Percentiles rank a stretch among this genome's conserved stretches.
Conservation (phyloP, 2,329 filamentous ascomycete genomes). For the Trichoderma simmonsii region DNA sequence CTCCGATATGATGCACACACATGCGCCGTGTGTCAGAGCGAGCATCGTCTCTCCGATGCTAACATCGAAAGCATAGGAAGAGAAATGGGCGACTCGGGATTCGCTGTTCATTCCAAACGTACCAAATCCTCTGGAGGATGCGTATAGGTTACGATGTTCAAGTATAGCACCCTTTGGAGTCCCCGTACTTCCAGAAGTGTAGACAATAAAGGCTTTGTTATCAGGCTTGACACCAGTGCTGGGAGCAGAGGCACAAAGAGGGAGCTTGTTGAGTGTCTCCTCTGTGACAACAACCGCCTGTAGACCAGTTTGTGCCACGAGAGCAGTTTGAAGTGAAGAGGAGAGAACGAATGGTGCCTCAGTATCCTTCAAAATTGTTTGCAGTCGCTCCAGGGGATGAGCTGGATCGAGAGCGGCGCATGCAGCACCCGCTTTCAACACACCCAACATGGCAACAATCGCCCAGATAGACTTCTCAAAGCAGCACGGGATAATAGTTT, state of each 20-base stretch:
- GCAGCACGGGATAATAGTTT: background rate
- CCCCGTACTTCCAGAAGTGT: slow-evolving; percentile 51
- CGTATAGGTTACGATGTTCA: background rate
- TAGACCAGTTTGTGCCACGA: background rate
- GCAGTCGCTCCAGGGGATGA: background rate
- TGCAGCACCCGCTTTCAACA: background rate
- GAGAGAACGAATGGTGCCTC: background rate
- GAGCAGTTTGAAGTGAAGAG: background rate
- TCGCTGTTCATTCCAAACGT: background rate
- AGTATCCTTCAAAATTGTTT: background rate
- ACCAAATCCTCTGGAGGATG: background rate
- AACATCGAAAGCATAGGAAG: slow-evolving; percentile 24
- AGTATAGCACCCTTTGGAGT: slow-evolving; percentile 46
- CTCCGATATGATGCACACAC: slow-evolving; percentile 24
- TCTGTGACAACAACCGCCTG: background rate
- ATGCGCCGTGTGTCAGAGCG: slow-evolving; percentile 20
- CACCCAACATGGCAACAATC: background rate
- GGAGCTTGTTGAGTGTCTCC: background rate
- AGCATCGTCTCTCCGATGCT: slow-evolving; percentile 16
- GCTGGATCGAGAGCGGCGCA: background rate
- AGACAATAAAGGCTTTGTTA: slow-evolving; percentile 38
- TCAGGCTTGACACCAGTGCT: background rate
- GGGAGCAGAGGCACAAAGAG: background rate
- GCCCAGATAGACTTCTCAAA: background rate
- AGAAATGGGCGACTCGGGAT: slow-evolving; percentile 21